Base-by-base conservation (phyloP, 2,329 filamentous ascomycete species). In the Pyricularia sp. region DNA sequence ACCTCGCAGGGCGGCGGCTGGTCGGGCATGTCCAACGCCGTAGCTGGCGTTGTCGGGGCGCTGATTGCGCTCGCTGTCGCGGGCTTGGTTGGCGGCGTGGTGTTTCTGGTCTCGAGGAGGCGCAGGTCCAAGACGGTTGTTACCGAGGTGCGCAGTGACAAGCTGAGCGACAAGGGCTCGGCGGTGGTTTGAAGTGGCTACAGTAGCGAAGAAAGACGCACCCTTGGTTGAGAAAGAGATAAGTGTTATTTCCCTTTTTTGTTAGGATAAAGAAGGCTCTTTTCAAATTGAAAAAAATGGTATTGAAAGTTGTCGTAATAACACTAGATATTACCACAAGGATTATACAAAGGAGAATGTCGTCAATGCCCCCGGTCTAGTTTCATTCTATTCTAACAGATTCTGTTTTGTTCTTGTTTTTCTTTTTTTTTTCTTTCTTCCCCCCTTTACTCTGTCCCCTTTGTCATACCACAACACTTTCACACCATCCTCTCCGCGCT, bases 1-100 rank as follows among this genome's bases (percentile, higher is more conserved):
- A 22, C 9, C 28, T 61, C 60, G 9, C 28, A 12, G 22, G 33
- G 19, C 4, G 19, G 30, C 35, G 61, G 8, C 22, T 30, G 19
- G 22, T 24, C 28, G 28, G 31, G 60, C 60, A 62, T 62, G 61
- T 62, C 61, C 31, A 62, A 62, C 35, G 31, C 61, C 30, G 61
- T 62, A 19, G 61, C 61, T 9, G 61, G 61, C 16, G 61, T 62
- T 19, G 28, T 62, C 16, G 61, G 61, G 7, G 61, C 61, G 8
- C 4, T 62, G n/a, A 33, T 62, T 3, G 61, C 61, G 22, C 61
- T 62, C 12, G 61, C 61, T 2, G 61, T 26, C 2, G 61, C 24
- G 9, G 61, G 30, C 22, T 35, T 62, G 19, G 33, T 22, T 19
- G 61, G 33, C 19, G 61, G 61, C 7, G 30, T 40, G 10, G n/a